A percentile compares a stretch with the other conserved stretches of the same genome.
Evolutionary conservation across 2,329 filamentous ascomycete species (phyloP).

Genomic region (Colletotrichum tropicale): DNA sequence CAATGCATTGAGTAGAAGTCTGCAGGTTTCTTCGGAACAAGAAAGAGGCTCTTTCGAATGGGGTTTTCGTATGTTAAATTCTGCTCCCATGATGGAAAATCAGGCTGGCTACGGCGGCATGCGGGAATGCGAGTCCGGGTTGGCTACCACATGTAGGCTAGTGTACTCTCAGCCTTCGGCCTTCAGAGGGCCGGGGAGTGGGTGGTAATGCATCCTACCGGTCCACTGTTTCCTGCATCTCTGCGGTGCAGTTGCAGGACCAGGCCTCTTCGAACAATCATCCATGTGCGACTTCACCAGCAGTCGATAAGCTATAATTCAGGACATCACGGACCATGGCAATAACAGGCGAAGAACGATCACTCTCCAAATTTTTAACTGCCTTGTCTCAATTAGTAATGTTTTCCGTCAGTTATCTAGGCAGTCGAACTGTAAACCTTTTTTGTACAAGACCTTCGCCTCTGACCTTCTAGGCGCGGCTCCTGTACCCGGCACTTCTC

Average conservation of each 20-base stretch:
- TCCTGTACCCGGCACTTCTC: not conserved
- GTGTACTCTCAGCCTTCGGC: not conserved
- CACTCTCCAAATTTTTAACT: rapidly evolving
- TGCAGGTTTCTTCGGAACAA: not conserved
- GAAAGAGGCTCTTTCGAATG: not conserved
- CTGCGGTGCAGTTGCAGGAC: not conserved
- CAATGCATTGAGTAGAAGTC: not conserved
- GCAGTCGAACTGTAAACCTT: rapidly evolving
- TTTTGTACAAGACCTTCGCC: not conserved
- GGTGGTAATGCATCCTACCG: not conserved
- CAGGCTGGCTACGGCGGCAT: not conserved
- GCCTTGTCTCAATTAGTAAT: not conserved
- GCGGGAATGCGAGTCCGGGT: not conserved
- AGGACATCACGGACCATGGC: rapidly evolving
- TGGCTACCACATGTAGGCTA: not conserved
- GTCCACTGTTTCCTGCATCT: not conserved
- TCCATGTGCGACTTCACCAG: not conserved
- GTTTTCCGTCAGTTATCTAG: not conserved
- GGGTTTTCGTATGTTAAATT: not conserved
- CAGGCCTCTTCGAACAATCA: not conserved
- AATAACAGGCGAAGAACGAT: rapidly evolving
- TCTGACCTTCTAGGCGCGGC: not conserved
- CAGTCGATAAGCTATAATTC: not conserved
- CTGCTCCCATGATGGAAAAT: not conserved
- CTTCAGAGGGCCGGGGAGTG: not conserved